phyloP scores from a whole-genome alignment of 345 rosid genomes.

The Populus pruinosa region DNA sequence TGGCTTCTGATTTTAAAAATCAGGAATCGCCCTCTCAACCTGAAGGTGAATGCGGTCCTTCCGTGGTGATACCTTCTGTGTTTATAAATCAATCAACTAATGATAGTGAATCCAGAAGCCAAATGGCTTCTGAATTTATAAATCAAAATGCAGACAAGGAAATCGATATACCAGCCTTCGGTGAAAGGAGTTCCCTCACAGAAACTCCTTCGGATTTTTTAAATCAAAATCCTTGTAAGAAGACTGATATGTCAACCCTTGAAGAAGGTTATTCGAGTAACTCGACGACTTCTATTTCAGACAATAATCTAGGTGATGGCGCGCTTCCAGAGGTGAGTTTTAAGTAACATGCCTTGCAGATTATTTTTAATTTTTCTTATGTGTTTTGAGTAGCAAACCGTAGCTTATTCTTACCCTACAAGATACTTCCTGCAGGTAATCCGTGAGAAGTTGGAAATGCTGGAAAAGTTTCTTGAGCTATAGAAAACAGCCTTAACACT shows the following conservation, averaged over 20 bases:
- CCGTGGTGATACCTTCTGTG: not conserved
- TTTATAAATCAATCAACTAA: not conserved
- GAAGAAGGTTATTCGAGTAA: not conserved
- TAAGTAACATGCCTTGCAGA: not conserved
- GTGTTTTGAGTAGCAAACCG: not conserved
- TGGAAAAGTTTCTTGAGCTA: not conserved
- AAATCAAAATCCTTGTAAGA: constrained; percentile 7
- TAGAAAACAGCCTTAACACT: not conserved
- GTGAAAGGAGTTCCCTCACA: not conserved
- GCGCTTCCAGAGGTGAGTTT: not conserved
- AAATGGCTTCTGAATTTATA: not conserved
- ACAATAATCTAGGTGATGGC: not conserved
- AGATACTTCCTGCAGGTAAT: not conserved
- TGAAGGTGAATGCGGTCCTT: not conserved
- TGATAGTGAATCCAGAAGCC: not conserved
- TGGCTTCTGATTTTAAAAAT: not conserved
- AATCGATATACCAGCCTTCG: not conserved
- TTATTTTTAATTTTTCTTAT: not conserved
- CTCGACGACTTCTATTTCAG: not conserved
- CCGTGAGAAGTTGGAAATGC: not conserved
- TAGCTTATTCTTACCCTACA: not conserved
- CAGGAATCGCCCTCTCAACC: not conserved
- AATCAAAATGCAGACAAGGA: not conserved
- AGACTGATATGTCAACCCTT: not conserved
- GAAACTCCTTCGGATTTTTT: not conserved